These are phyloP conservation scores for Asterella californica DNA, from an alignment of 225 moss, liverwort and hornwort species.

Conservation along the genomic window DNA sequence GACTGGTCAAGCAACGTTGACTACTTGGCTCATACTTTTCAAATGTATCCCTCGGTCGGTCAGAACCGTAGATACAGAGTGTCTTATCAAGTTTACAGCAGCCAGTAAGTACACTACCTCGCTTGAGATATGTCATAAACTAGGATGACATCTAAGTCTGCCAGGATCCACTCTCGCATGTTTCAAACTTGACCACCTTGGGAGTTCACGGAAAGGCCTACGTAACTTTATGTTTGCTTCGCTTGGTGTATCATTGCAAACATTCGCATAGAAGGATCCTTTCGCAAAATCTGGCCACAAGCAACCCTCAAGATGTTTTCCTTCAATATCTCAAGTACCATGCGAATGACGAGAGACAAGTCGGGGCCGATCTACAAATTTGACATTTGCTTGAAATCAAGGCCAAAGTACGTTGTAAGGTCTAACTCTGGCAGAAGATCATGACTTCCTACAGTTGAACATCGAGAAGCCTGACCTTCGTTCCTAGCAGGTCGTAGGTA, in stretches of 20 bases:
- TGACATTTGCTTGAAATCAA: not conserved
- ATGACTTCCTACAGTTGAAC: too few relatives aligned
- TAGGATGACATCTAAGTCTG: not conserved
- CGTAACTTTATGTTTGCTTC: not conserved
- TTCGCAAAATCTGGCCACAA: constrained; percentile 55
- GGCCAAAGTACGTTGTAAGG: not conserved
- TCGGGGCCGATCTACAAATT: too few relatives aligned
- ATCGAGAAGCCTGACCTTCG: too few relatives aligned
- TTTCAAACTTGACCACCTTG: not conserved
- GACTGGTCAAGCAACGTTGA: not conserved
- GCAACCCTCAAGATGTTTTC: not conserved
- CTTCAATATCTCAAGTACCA: not conserved
- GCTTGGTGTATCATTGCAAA: constrained; percentile 49
- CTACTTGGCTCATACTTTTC: not conserved
- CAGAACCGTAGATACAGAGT: too few relatives aligned
- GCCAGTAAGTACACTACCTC: not conserved
- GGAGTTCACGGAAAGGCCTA: not conserved
- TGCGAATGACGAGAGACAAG: too few relatives aligned
- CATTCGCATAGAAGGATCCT: constrained; percentile 96
- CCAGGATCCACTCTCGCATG: not conserved
- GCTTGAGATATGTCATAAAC: not conserved
- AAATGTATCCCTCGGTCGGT: too few relatives aligned
- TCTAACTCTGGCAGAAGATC: too few relatives aligned
- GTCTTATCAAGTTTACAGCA: too few relatives aligned
- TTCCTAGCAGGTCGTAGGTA: too few relatives aligned